A percentile compares a stretch with the other conserved stretches of the same genome.
Conservation (phyloP, 495 filamentous ascomycete species). For the Trichoderma asperelloides region DNA sequence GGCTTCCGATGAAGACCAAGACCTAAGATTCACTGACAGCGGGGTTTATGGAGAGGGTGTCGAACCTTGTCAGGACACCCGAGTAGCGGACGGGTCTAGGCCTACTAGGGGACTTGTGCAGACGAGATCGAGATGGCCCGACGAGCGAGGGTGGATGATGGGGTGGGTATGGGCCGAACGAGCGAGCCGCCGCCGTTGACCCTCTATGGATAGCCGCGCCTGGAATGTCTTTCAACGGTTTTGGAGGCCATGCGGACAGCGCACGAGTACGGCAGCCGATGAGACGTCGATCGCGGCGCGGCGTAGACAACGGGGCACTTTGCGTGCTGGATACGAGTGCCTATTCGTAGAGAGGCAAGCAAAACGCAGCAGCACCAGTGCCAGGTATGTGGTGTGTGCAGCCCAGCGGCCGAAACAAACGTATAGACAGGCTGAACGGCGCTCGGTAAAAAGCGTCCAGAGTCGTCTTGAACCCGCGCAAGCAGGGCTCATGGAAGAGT, state of each 20-base stretch:
- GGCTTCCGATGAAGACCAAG: slow-evolving; percentile 4
- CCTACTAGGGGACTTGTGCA: neutral
- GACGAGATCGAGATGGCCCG: slow-evolving; percentile 5
- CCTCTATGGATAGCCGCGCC: neutral
- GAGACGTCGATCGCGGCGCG: neutral
- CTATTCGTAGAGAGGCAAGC: no score
- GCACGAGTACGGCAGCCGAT: neutral
- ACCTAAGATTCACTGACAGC: neutral
- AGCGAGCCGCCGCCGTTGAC: neutral
- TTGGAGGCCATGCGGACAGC: neutral
- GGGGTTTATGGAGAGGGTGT: neutral
- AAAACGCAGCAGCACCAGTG: no score
- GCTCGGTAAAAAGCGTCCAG: no score
- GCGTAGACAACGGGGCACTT: neutral
- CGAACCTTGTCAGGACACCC: neutral
- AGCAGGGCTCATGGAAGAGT: no score
- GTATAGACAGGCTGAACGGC: no score
- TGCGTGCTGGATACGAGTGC: neutral
- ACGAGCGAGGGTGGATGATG: slow-evolving; percentile 2
- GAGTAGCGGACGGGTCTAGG: neutral
- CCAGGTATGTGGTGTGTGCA: no score
- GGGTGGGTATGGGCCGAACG: neutral
- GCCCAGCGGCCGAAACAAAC: no score
- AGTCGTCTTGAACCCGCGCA: no score
- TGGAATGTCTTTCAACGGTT: neutral